These are phyloP conservation scores for Aspergillus sclerotialis DNA, from an alignment of 2,329 filamentous ascomycete species.

Conservation along the genomic window DNA sequence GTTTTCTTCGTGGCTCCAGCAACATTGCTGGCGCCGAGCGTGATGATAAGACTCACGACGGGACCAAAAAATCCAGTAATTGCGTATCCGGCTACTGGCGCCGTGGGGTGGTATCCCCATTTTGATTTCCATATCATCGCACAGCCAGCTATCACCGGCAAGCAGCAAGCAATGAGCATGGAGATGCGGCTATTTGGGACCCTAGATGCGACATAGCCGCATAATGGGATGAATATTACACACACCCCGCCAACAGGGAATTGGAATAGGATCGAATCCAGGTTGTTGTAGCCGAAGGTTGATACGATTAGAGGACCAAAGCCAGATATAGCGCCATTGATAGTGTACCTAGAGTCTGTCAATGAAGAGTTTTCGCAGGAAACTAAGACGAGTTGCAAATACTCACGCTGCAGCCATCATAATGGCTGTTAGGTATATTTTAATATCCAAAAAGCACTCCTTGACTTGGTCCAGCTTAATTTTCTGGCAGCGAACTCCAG, in stretches of 20 bases:
- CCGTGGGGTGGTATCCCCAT: conserved; percentile 58
- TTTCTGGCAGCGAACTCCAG: conserved; percentile 54
- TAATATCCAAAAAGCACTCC: conserved; percentile 54
- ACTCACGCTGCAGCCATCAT: conserved; percentile 61
- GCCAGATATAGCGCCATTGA: conserved; percentile 64
- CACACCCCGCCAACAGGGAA: conserved; percentile 67
- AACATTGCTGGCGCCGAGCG: conserved; percentile 59
- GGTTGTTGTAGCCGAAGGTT: conserved; percentile 59
- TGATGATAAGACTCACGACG: conserved; percentile 58
- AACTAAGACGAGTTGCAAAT: neutral
- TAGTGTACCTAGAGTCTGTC: conserved; percentile 54
- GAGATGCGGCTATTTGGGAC: conserved; percentile 58
- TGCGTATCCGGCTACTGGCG: conserved; percentile 64
- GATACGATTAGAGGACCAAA: conserved; percentile 67
- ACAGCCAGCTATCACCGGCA: conserved; percentile 69
- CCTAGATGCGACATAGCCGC: conserved; percentile 56
- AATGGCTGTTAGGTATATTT: conserved; percentile 56
- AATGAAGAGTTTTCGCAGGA: neutral
- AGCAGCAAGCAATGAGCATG: conserved; percentile 58
- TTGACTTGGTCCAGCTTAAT: conserved; percentile 55
- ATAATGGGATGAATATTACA: conserved; percentile 58
- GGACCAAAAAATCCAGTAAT: conserved; percentile 68
- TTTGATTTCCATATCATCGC: conserved; percentile 64
- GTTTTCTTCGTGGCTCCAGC: conserved; percentile 73
- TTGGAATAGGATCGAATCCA: conserved; percentile 64